Evolutionary conservation across 768 basidiomycete genomes (phyloP).

Genomic region (Infundibulicybe gibba): DNA sequence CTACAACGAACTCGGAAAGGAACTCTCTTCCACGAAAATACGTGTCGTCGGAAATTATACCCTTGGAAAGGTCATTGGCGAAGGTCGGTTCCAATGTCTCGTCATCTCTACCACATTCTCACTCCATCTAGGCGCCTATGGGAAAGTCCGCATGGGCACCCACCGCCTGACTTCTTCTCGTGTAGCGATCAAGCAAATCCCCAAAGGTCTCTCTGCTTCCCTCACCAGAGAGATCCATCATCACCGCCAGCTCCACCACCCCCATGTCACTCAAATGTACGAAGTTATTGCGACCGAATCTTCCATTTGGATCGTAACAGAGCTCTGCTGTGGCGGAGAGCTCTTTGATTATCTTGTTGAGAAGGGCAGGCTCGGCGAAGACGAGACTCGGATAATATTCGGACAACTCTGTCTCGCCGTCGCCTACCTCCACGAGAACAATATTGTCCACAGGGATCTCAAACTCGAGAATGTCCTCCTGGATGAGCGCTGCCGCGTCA

Average conservation of each 20-base stretch:
- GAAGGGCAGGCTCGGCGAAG: conserved; percentile 82
- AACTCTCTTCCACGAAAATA: conserved; percentile 86
- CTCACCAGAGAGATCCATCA: conserved; percentile 98
- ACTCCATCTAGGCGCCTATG: conserved; percentile 74
- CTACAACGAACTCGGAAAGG: conserved; percentile 96
- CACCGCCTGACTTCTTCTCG: conserved; percentile 89
- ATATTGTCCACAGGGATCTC: conserved; percentile 94
- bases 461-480: conserved; percentile 94
- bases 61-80: conserved; percentile 89
- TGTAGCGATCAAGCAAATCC: conserved; percentile 97
- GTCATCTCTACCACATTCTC: conserved; percentile 5
- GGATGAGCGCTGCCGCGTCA: conserved; percentile 88
- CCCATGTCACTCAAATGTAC: conserved; percentile 92
- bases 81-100: conserved; percentile 54
- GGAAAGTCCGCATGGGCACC: conserved; percentile 91
- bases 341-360: conserved; percentile 98
- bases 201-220: conserved; percentile 86
- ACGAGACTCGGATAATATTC: conserved; percentile 84
- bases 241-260: conserved; percentile 94
- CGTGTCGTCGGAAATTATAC: conserved; percentile 95
- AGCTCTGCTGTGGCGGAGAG: conserved; percentile 95
- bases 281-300: conserved; percentile 97
- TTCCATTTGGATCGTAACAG: conserved; percentile 95
- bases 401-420: conserved; percentile 96
- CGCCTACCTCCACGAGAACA: conserved; percentile 87